Percentiles rank a stretch among this genome's conserved stretches.
Conservation (phyloP, 2,329 filamentous ascomycete species). For the Ophiocordyceps camponoti-floridani region DNA sequence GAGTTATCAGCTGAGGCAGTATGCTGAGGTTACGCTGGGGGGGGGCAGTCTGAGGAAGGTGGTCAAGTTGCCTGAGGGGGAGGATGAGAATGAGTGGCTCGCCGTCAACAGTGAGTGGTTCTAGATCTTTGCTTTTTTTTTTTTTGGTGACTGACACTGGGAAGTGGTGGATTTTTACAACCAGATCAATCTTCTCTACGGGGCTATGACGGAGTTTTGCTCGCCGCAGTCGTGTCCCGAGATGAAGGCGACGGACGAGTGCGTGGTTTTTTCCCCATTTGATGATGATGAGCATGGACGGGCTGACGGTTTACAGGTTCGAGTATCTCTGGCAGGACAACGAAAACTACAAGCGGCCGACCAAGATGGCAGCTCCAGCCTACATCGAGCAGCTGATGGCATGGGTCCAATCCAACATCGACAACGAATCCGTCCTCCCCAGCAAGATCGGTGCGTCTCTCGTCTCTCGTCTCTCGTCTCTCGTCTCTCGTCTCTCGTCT, state of each 20-base stretch:
- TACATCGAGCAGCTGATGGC: conserved; percentile 97
- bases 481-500: conserved; percentile 4
- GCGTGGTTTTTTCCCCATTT: conserved; percentile 12
- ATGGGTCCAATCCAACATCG: conserved; percentile 90
- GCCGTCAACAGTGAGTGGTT: conserved; percentile 70
- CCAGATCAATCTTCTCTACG: conserved; percentile 97
- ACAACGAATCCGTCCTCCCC: conserved; percentile 91
- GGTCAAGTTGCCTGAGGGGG: conserved; percentile 89
- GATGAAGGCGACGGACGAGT: conserved; percentile 99
- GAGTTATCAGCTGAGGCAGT: conserved; percentile 86
- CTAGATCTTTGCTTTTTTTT: neutral
- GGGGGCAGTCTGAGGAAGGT: conserved; percentile 91
- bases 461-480: neutral
- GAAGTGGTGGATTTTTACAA: conserved; percentile 99
- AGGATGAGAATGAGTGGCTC: conserved; percentile 95
- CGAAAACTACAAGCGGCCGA: conserved; percentile 85
- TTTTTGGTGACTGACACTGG: neutral
- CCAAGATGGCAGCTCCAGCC: conserved; percentile 92
- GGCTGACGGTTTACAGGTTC: conserved; percentile 40
- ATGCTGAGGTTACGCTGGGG: conserved; percentile 91
- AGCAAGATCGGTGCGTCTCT: conserved; percentile 55
- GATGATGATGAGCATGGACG: neutral
- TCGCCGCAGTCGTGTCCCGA: conserved; percentile 92
- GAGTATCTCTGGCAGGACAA: conserved; percentile 98
- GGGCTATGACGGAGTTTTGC: conserved; percentile 97